A percentile compares a stretch with the other conserved stretches of the same genome.
Conservation (phyloP, 768 basidiomycete species). For the Chalciporus chontae region DNA sequence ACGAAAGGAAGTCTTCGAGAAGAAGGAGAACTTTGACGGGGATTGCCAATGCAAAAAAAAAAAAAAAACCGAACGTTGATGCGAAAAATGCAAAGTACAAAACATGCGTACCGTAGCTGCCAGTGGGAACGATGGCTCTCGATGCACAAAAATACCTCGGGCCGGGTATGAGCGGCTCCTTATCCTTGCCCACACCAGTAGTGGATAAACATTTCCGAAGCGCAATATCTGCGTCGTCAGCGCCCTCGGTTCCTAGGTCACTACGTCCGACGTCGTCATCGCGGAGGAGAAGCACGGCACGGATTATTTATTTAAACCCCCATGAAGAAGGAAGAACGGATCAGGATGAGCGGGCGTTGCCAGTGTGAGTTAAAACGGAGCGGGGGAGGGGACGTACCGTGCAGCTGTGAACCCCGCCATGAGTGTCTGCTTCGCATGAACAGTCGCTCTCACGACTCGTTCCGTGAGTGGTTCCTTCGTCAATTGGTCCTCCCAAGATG, state of each 20-base stretch:
- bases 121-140: slow-evolving; percentile 56
- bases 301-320: not conserved
- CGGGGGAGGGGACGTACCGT: slow-evolving; percentile 34
- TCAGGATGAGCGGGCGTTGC: not conserved
- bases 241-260: slow-evolving; percentile 68
- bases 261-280: slow-evolving; percentile 36
- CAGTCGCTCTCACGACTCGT: slow-evolving; percentile 56
- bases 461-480: slow-evolving; percentile 56
- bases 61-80: no score
- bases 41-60: no score
- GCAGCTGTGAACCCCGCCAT: slow-evolving; percentile 64
- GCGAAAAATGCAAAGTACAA: not conserved
- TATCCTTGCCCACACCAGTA: slow-evolving; percentile 28
- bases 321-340: slow-evolving; percentile 3
- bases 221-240: slow-evolving; percentile 56
- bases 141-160: slow-evolving; percentile 62
- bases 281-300: not conserved
- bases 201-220: slow-evolving; percentile 54
- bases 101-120: slow-evolving; percentile 58
- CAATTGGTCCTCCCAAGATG: slow-evolving; percentile 59
- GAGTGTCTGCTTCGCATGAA: slow-evolving; percentile 54
- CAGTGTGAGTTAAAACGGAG: not conserved
- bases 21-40: not conserved
- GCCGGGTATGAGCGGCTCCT: slow-evolving; percentile 50
- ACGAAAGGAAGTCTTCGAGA: not conserved